These are phyloP conservation scores for Colletotrichum sp. DNA, from an alignment of 2,329 filamentous ascomycete genomes.

Conservation along the genomic window DNA sequence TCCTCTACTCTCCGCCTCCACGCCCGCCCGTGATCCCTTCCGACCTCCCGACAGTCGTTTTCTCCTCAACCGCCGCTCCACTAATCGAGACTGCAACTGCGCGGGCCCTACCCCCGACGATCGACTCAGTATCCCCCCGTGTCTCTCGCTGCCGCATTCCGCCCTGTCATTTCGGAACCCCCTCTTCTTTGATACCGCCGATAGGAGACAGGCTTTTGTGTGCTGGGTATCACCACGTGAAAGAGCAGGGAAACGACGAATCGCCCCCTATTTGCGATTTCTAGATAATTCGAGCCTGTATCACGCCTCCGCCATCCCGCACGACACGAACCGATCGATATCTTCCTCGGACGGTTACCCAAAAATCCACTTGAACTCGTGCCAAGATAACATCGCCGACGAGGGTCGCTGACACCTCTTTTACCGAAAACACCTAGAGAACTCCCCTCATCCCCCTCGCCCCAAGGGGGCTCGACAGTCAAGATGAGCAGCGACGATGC, in stretches of 20 bases:
- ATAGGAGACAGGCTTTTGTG: neutral
- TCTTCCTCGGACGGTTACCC: neutral
- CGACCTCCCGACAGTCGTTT: slow-evolving; percentile 2
- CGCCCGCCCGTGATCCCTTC: neutral
- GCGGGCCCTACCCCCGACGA: neutral
- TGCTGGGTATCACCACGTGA: neutral
- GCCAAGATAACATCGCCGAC: slow-evolving; percentile 7
- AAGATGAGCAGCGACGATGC: slow-evolving; percentile 29
- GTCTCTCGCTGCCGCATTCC: neutral
- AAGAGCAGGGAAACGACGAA: neutral
- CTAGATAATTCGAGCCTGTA: neutral
- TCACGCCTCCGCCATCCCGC: neutral
- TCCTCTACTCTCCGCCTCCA: neutral
- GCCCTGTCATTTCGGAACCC: neutral
- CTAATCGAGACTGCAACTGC: neutral
- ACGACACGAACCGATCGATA: neutral
- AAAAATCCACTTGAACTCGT: neutral
- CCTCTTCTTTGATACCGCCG: neutral
- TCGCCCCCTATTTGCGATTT: neutral
- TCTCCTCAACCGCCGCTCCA: neutral
- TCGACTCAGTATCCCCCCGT: neutral
- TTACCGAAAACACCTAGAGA: neutral
- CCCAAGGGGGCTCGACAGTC: slow-evolving; percentile 8
- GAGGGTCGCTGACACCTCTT: neutral
- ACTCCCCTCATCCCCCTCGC: neutral